Percentiles rank a stretch among this genome's conserved stretches.
These are phyloP conservation scores for Penicillium egyptiacum DNA, from an alignment of 495 filamentous ascomycete genomes.

Conservation along the genomic window DNA sequence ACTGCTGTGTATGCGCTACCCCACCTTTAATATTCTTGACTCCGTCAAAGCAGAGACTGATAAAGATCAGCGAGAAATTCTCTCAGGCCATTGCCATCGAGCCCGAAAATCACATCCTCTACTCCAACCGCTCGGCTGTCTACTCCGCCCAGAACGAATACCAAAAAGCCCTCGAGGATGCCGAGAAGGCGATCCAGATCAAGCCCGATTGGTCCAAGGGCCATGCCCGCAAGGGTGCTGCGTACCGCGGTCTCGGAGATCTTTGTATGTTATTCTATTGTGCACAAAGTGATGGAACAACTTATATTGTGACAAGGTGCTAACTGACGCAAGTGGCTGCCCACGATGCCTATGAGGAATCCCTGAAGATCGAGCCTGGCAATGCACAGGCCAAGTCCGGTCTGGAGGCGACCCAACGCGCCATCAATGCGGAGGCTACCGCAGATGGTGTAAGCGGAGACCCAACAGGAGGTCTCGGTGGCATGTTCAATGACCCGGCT, in stretches of 20 bases:
- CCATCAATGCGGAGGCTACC: conserved; percentile 77
- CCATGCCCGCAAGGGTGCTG: conserved; percentile 88
- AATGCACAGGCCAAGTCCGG: conserved; percentile 93
- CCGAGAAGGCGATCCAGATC: conserved; percentile 85
- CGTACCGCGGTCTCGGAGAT: conserved; percentile 82
- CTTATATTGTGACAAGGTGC: not conserved
- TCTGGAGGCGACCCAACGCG: conserved; percentile 75
- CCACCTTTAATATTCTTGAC: conserved; percentile 29
- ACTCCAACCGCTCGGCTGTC: conserved; percentile 96
- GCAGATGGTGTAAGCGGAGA: conserved; percentile 67
- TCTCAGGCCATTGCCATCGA: conserved; percentile 89
- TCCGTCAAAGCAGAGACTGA: conserved; percentile 15
- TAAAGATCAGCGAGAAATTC: conserved; percentile 74
- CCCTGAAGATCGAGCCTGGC: conserved; percentile 82
- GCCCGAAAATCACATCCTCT: conserved; percentile 88
- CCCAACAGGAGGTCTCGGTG: conserved; percentile 72
- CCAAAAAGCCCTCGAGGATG: conserved; percentile 80
- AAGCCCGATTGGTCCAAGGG: conserved; percentile 99
- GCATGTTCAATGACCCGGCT: conserved; percentile 91
- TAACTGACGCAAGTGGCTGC: conserved; percentile 59
- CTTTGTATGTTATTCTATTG: conserved; percentile 52
- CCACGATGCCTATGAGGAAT: conserved; percentile 85
- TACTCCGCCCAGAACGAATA: conserved; percentile 89
- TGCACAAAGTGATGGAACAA: not conserved
- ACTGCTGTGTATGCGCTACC: conserved; percentile 79